Evolutionary conservation across 148 eudicot species (phyloP).

Genomic region (Spergularia bocconei): DNA sequence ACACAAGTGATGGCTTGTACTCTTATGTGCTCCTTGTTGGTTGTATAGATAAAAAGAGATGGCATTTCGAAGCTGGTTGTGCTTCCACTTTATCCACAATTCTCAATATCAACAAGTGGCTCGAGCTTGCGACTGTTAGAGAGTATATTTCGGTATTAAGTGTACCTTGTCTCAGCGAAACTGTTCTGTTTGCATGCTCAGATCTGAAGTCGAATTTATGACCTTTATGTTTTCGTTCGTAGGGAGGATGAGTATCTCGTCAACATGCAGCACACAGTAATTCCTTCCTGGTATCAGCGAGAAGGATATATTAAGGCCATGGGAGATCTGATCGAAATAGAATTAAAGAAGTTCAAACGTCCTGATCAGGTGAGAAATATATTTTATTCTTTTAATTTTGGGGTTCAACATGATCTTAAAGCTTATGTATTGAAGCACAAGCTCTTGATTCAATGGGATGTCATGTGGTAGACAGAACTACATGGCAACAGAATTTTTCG

Average conservation of each 20-base stretch:
- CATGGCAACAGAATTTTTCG: not conserved
- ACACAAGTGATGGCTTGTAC: not conserved
- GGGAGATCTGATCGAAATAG: constrained; percentile 79
- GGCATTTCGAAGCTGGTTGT: constrained; percentile 90
- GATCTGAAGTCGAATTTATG: not conserved
- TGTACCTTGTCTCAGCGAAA: not conserved
- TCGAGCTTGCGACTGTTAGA: constrained; percentile 93
- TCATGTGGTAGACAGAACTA: not conserved
- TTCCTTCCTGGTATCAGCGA: constrained; percentile 99
- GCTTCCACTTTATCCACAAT: constrained; percentile 98
- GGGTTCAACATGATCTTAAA: not conserved
- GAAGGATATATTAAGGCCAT: constrained; percentile 93
- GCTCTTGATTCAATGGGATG: not conserved
- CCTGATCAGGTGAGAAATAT: constrained; percentile 63
- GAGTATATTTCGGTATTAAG: constrained; percentile 79
- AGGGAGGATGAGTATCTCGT: constrained; percentile 97
- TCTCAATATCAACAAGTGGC: constrained; percentile 97
- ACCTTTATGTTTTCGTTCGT: not conserved
- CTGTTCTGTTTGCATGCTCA: not conserved
- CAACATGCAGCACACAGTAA: constrained; percentile 96
- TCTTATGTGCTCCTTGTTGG: constrained; percentile 16
- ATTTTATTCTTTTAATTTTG: not conserved
- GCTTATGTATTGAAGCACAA: not conserved
- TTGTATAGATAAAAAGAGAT: constrained; percentile 71
- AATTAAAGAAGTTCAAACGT: constrained; percentile 51